Conservation (phyloP, 257 asterid species). For the Nicotiana paniculata region DNA sequence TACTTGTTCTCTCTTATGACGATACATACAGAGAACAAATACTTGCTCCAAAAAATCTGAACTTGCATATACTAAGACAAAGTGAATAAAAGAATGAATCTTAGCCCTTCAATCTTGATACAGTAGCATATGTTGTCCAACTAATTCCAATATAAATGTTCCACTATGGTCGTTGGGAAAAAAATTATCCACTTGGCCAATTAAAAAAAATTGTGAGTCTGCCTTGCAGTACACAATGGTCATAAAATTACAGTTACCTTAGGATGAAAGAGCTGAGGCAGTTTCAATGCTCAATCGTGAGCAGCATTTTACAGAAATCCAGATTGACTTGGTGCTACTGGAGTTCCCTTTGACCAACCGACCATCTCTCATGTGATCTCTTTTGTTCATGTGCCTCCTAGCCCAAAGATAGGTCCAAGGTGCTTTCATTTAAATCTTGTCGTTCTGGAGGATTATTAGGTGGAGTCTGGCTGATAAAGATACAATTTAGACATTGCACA, state of each 20-base stretch:
- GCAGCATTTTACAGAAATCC: background rate
- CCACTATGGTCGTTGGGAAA: background rate
- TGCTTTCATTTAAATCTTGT: slow-evolving; percentile 72
- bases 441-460: slow-evolving; percentile 28
- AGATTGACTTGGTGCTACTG: background rate
- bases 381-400: slow-evolving; percentile 34
- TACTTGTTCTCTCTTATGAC: background rate
- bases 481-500: background rate
- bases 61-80: background rate
- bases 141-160: background rate
- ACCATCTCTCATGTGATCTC: slow-evolving; percentile 23
- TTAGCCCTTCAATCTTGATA: background rate
- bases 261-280: background rate
- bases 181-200: background rate
- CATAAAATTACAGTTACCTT: background rate
- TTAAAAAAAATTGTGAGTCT: background rate
- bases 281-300: background rate
- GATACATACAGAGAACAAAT: background rate
- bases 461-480: slow-evolving; percentile 27
- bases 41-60: background rate
- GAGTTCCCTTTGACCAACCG: slow-evolving; percentile 8
- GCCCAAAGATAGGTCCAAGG: slow-evolving; percentile 69
- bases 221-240: background rate
- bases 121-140: background rate
- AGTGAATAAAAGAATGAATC: background rate